These are phyloP conservation scores for Elongisporangium prolatum DNA, from an alignment of 352 stramenopile species.

Conservation along the genomic window DNA sequence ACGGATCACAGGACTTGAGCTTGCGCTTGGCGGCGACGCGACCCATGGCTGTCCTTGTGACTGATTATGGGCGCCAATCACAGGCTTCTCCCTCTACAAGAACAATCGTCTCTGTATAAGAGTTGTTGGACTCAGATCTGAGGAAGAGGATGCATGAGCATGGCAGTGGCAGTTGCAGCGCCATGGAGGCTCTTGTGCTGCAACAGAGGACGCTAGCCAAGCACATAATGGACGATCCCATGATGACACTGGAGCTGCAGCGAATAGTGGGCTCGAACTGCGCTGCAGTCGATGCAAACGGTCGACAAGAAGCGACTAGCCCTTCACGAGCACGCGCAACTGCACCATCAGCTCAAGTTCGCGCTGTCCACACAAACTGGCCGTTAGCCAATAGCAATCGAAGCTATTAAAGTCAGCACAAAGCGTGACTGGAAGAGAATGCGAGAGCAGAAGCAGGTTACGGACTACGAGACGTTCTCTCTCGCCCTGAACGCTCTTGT, in stretches of 20 bases:
- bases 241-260: background rate
- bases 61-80: background rate
- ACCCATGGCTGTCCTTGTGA: constrained; percentile 33
- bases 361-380: background rate
- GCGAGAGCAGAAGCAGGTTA: background rate
- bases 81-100: background rate
- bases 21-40: constrained; percentile 75
- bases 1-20: constrained; percentile 83
- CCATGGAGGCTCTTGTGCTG: background rate
- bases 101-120: background rate
- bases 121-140: background rate
- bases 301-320: background rate
- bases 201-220: background rate
- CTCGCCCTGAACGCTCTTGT: background rate
- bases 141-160: background rate
- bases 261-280: background rate
- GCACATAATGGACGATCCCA: background rate
- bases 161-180: background rate
- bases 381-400: background rate
- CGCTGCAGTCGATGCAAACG: background rate
- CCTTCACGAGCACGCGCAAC: background rate
- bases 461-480: background rate
- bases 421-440: background rate
- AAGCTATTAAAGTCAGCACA: background rate
- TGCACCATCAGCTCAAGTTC: background rate